Evolutionary conservation across 495 filamentous ascomycete genomes (phyloP).

Genomic region (Lophiotrema nucula): DNA sequence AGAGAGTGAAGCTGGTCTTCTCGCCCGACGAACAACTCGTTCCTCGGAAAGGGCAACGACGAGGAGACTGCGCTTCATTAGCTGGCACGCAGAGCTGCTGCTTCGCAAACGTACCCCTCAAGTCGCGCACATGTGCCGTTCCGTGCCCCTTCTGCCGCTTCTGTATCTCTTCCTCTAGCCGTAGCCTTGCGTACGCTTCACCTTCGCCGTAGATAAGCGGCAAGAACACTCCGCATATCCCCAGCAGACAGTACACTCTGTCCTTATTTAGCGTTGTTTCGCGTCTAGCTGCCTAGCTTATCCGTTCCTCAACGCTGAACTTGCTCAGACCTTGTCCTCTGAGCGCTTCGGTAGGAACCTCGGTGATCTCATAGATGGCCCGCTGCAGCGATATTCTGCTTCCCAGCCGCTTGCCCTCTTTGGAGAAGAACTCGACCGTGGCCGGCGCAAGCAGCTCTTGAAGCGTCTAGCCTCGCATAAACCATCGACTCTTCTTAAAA

Average conservation of each 20-base stretch:
- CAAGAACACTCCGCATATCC: not conserved
- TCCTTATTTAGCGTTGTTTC: not conserved
- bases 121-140: no score
- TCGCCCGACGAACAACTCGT: constrained; percentile 10
- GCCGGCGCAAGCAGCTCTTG: not conserved
- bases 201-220: not conserved
- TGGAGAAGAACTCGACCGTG: not conserved
- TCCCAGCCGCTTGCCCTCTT: not conserved
- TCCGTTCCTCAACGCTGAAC: not conserved
- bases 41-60: not conserved
- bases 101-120: not conserved
- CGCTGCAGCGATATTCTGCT: not conserved
- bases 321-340: not conserved
- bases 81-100: not conserved
- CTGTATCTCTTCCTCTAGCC: not conserved
- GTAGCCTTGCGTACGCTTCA: not conserved
- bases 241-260: not conserved
- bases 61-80: not conserved
- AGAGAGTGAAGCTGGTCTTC: constrained; percentile 1
- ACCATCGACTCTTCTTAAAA: not conserved
- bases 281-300: not conserved
- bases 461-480: not conserved
- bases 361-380: not conserved
- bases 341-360: not conserved
- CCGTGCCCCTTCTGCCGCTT: not conserved